Evolutionary conservation across 139 green algal genomes (phyloP).

Genomic region (Micractinium sp.): DNA sequence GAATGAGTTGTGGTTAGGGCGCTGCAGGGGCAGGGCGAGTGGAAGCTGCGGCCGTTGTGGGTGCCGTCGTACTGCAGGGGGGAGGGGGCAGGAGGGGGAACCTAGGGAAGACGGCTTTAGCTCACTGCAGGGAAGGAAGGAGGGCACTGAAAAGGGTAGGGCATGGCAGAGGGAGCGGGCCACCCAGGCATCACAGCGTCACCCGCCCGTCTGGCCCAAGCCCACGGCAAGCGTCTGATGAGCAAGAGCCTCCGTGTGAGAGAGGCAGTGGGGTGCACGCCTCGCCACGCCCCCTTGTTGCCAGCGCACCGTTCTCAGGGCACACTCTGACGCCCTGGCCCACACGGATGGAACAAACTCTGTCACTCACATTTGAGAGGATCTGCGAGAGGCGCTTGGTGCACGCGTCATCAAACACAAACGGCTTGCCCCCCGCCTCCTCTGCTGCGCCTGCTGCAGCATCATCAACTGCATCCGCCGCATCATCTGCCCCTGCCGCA

Average conservation of each 20-base stretch:
- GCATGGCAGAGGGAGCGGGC: too few species aligned
- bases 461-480: neutral
- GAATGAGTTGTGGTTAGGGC: neutral
- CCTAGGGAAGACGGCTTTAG: too few species aligned
- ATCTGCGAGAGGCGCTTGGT: slow-evolving; percentile 64
- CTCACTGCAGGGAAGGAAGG: neutral
- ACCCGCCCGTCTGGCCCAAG: too few species aligned
- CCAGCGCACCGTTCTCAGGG: neutral
- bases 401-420: slow-evolving; percentile 52
- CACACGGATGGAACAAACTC: neutral
- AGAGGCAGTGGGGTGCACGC: too few species aligned
- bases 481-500: neutral
- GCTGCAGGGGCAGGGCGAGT: neutral
- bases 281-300: neutral
- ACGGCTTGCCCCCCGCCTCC: neutral
- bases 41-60: slow-evolving; percentile 93
- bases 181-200: too few species aligned
- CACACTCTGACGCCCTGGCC: neutral
- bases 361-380: slow-evolving; percentile 49
- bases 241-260: too few species aligned
- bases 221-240: too few species aligned
- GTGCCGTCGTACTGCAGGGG: slow-evolving; percentile 77
- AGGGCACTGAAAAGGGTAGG: neutral
- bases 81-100: too few species aligned
- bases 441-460: neutral